These are phyloP conservation scores for Fusarium stilboides DNA, from an alignment of 2,329 filamentous ascomycete genomes.

Conservation along the genomic window DNA sequence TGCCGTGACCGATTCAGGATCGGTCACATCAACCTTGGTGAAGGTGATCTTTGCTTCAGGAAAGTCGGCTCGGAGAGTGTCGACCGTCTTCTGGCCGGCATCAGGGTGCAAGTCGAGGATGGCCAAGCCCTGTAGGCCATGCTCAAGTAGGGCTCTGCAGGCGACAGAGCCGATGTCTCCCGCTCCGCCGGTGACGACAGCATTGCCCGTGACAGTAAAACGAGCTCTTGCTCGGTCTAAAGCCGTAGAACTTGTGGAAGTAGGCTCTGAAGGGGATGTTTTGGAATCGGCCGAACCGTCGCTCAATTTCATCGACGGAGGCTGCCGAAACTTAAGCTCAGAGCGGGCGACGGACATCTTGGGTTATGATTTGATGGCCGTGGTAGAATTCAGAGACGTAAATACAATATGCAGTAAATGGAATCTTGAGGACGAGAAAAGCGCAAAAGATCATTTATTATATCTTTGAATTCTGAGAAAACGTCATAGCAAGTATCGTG, in stretches of 20 bases:
- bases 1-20: not conserved
- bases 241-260: accelerated
- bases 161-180: slow-evolving; percentile 20
- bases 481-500: not conserved
- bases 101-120: slow-evolving; percentile 23
- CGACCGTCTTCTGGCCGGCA: not conserved
- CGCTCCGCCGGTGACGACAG: slow-evolving; percentile 18
- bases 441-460: no score
- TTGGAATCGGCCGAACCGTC: slow-evolving; percentile 13
- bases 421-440: no score
- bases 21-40: slow-evolving; percentile 19
- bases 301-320: slow-evolving; percentile 28
- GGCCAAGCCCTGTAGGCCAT: slow-evolving; percentile 11
- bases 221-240: not conserved
- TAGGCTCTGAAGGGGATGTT: not conserved
- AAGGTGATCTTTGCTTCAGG: slow-evolving; percentile 11
- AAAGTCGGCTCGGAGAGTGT: slow-evolving; percentile 7
- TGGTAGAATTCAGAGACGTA: accelerated
- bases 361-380: not conserved
- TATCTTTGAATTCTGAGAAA: not conserved
- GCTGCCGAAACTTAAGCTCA: slow-evolving; percentile 18
- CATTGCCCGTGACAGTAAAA: slow-evolving; percentile 4
- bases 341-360: slow-evolving; percentile 24
- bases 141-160: slow-evolving; percentile 22
- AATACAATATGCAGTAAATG: not conserved